Evolutionary conservation across 257 asterid genomes (phyloP), one percentile per base, ranked within the genome.

Genomic region (Fraxinus cuspidata): DNA sequence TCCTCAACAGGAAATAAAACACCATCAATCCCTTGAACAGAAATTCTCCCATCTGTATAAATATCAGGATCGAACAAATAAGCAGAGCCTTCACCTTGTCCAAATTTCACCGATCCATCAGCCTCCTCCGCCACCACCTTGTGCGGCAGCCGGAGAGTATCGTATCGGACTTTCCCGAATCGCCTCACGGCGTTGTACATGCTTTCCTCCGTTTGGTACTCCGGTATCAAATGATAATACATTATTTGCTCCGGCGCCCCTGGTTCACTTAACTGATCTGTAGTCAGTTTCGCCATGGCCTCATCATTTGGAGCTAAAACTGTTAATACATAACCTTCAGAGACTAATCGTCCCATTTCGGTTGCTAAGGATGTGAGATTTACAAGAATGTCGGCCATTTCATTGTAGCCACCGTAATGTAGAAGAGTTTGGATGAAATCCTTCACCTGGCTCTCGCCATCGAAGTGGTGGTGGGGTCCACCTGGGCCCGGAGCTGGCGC

Each of bases 21-120:
- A 25, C 85, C 85, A 56, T 81, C 85, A 78, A 81, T 81, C 27
- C 85, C 85, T 60, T 81, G 85, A 2, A 81, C 85, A 8, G 85
- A 82, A 65, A 78, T 78, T 27, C 80, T 64, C 31, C 85, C 85
- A 49, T 82, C 82, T 5, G 85, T 82, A 16, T 82, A 82, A 42
- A 82, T 82, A 74, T 82, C 85, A 1, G 85, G 85, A 66, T 82
- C 85, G 77, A 82, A 82, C 66, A 82, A 71, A 65, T 82, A 82
- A 0, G 85, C 85, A 28, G 77, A 80, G 7, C 75, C 80, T 70
- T 78, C 85, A 8, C 85, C 83, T 13, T 68, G 35, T 3, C 85
- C 85, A 25, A 78, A 82, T 75, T 82, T 82, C 38, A 82, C 85
- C 13, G 85, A 82, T 25, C 85, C 85, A 70, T 82, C 85, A 32